A percentile compares a stretch with the other conserved stretches of the same genome.
Conservation (phyloP, 2,329 filamentous ascomycete genomes). For the Paramyrothecium roridum region DNA sequence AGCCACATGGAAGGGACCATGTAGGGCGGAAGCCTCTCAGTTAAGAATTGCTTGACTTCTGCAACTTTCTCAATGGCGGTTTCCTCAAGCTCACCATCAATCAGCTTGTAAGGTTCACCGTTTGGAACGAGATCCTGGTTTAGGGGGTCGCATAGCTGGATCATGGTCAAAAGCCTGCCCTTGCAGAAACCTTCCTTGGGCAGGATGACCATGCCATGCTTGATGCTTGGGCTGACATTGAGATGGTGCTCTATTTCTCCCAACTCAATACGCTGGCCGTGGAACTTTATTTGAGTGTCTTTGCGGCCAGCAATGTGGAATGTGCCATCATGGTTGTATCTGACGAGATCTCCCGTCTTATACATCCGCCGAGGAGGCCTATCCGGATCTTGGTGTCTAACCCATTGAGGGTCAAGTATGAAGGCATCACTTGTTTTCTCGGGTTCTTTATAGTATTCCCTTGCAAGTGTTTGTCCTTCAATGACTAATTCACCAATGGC, state of each 20-base stretch:
- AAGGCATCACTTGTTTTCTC: slow-evolving; percentile 27
- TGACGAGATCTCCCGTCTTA: slow-evolving; percentile 17
- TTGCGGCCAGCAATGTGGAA: slow-evolving; percentile 20
- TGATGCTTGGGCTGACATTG: slow-evolving; percentile 12
- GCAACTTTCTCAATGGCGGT: slow-evolving; percentile 3
- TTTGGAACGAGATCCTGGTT: slow-evolving; percentile 2
- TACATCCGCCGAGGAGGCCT: slow-evolving; percentile 8
- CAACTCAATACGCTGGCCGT: slow-evolving; percentile 28
- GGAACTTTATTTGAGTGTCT: slow-evolving; percentile 28
- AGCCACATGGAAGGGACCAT: slow-evolving; percentile 19
- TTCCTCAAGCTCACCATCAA: slow-evolving; percentile 3
- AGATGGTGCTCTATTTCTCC: slow-evolving; percentile 26
- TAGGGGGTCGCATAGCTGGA: slow-evolving; percentile 6
- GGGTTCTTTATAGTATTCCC: slow-evolving; percentile 44
- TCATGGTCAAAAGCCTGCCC: slow-evolving; percentile 10
- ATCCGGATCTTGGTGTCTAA: neutral
- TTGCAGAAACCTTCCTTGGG: slow-evolving; percentile 10
- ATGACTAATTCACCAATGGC: slow-evolving; percentile 31
- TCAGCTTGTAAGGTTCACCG: slow-evolving; percentile 6
- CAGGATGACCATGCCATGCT: slow-evolving; percentile 15
- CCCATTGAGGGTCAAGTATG: slow-evolving; percentile 15
- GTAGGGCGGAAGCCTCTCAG: slow-evolving; percentile 11
- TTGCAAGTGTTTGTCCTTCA: slow-evolving; percentile 36
- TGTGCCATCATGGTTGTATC: slow-evolving; percentile 20
- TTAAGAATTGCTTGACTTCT: slow-evolving; percentile 11